Percentiles rank a stretch among this genome's conserved stretches.
phyloP scores from a whole-genome alignment of 768 basidiomycete species.

The Myochromella boudieri region DNA sequence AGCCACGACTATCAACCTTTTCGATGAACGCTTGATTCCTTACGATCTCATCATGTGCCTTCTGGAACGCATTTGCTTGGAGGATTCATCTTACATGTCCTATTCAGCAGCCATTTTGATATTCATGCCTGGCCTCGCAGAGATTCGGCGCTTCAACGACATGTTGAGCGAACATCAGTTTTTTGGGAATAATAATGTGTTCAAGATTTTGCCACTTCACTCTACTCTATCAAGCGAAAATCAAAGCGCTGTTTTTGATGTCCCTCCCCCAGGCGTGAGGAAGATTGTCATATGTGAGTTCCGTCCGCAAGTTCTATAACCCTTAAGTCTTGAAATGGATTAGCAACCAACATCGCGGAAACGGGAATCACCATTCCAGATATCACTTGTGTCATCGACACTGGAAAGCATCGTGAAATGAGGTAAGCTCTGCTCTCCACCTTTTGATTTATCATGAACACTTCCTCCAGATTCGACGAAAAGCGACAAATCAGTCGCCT shows the following conservation, averaged over 20 bases:
- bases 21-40: slow-evolving; percentile 87
- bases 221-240: slow-evolving; percentile 91
- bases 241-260: slow-evolving; percentile 88
- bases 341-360: slow-evolving; percentile 92
- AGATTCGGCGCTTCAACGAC: slow-evolving; percentile 89
- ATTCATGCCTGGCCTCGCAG: slow-evolving; percentile 93
- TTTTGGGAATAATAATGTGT: slow-evolving; percentile 64
- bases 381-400: slow-evolving; percentile 94
- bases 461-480: slow-evolving; percentile 77
- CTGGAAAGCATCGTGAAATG: slow-evolving; percentile 94
- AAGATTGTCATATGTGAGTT: slow-evolving; percentile 91
- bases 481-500: slow-evolving; percentile 93
- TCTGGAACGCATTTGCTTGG: slow-evolving; percentile 81
- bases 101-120: slow-evolving; percentile 84
- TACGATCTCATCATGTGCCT: slow-evolving; percentile 87
- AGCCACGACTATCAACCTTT: slow-evolving; percentile 72
- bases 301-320: slow-evolving; percentile 1
- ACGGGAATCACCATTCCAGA: slow-evolving; percentile 99
- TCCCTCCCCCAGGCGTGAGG: slow-evolving; percentile 74
- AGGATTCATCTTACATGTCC: slow-evolving; percentile 42
- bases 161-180: slow-evolving; percentile 69
- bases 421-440: slow-evolving; percentile 44
- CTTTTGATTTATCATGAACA: not conserved
- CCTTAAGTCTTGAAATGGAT: slow-evolving; percentile 1
- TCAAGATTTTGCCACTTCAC: slow-evolving; percentile 84